Evolutionary conservation across 176 grass and related monocot species (phyloP).

Genomic region (Typha latifolia): DNA sequence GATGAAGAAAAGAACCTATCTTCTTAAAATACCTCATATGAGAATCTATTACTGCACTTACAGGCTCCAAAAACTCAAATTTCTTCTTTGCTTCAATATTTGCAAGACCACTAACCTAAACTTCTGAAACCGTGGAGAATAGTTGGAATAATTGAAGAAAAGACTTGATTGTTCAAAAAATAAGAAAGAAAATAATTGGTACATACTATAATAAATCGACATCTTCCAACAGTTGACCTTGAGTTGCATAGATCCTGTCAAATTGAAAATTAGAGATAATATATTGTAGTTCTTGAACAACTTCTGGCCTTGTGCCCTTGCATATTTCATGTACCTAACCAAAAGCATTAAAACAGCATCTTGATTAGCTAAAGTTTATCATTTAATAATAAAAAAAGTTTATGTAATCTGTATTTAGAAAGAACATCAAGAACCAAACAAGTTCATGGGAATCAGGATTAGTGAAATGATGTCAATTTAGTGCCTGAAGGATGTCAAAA

Average conservation of each 20-base stretch:
- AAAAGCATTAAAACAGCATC: constrained; percentile 21
- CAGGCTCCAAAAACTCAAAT: constrained; percentile 88
- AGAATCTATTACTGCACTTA: constrained; percentile 97
- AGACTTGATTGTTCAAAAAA: constrained; percentile 19
- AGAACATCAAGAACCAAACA: too few relatives aligned
- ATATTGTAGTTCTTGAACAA: constrained; percentile 44
- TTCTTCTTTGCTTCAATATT: constrained; percentile 96
- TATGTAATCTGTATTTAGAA: too few relatives aligned
- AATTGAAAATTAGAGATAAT: constrained; percentile 15
- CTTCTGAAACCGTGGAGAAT: constrained; percentile 32
- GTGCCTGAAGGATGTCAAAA: too few relatives aligned
- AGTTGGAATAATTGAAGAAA: constrained; percentile 9
- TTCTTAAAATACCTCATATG: constrained; percentile 99
- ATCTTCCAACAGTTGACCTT: constrained; percentile 82
- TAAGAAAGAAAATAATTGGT: constrained; percentile 17
- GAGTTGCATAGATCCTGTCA: constrained; percentile 83
- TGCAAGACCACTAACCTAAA: constrained; percentile 79
- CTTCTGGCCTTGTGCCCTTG: constrained; percentile 73
- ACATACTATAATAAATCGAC: constrained; percentile 92
- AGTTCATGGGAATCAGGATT: too few relatives aligned
- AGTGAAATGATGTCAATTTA: too few relatives aligned
- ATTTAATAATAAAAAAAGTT: too few relatives aligned
- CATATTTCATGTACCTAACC: constrained; percentile 77
- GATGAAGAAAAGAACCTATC: constrained; percentile 33
- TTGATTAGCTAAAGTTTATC: constrained; percentile 1